Percentiles rank a stretch among this genome's conserved stretches.
Conservation (phyloP, 2,329 filamentous ascomycete genomes). For the Lecanicillium sp. region DNA sequence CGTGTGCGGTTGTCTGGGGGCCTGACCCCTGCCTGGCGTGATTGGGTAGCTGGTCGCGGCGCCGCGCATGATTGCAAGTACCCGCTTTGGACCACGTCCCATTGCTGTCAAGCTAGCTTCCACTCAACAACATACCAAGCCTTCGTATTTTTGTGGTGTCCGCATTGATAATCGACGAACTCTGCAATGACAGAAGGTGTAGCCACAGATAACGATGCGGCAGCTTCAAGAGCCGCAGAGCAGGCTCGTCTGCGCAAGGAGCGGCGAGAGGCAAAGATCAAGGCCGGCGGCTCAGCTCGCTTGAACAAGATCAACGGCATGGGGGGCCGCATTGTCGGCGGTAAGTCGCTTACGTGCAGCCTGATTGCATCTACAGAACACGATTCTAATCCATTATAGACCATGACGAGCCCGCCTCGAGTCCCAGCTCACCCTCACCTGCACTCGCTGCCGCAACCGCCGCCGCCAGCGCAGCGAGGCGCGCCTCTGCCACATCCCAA, state of each 20-base stretch:
- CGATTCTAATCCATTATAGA: not conserved
- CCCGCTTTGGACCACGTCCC: not conserved
- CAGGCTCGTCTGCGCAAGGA: slow-evolving; percentile 72
- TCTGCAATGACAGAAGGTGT: slow-evolving; percentile 31
- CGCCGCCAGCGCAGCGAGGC: slow-evolving; percentile 18
- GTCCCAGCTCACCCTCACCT: slow-evolving; percentile 10
- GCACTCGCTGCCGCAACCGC: slow-evolving; percentile 25
- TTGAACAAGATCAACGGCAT: slow-evolving; percentile 70
- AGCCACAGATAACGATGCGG: slow-evolving; percentile 33
- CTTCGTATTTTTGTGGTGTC: too few relatives aligned
- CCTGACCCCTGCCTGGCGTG: too few relatives aligned
- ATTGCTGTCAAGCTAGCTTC: not conserved
- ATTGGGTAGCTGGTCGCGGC: not conserved
- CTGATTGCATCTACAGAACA: not conserved
- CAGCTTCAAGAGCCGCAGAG: slow-evolving; percentile 46
- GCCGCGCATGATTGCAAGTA: not conserved
- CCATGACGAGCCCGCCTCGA: not conserved
- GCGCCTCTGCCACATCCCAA: slow-evolving; percentile 12
- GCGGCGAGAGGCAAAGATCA: slow-evolving; percentile 71
- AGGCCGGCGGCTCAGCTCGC: slow-evolving; percentile 59
- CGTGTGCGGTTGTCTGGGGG: too few relatives aligned
- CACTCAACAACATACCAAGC: not conserved
- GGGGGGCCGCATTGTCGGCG: slow-evolving; percentile 34
- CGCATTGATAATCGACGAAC: slow-evolving; percentile 3
- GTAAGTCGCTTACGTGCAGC: too few relatives aligned